Evolutionary conservation across 208 protist genomes (phyloP).

Genomic region (Trichomonas vaginalis): DNA sequence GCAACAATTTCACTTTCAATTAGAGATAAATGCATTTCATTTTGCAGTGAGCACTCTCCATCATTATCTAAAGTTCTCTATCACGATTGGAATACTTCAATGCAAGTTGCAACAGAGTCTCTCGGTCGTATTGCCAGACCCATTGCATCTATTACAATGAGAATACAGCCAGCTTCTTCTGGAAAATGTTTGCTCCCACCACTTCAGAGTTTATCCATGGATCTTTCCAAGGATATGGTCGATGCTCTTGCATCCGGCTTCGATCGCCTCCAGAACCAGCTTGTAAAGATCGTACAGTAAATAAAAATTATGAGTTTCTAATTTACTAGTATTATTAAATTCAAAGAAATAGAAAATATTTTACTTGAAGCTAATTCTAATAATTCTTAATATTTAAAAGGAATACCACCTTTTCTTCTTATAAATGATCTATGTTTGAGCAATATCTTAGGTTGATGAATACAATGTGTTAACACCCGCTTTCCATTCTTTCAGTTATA

Average conservation of each 20-base stretch:
- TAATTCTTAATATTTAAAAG: too few species aligned
- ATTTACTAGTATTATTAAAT: too few species aligned
- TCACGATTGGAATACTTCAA: background rate
- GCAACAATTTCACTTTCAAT: background rate
- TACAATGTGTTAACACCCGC: too few species aligned
- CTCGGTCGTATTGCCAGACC: background rate
- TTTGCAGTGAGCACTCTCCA: background rate
- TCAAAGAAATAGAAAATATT: too few species aligned
- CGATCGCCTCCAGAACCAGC: conserved; percentile 12
- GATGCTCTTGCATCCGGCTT: background rate
- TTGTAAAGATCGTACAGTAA: background rate
- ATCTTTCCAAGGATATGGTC: background rate
- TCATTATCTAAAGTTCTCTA: background rate
- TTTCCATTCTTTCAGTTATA: too few species aligned
- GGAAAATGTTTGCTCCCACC: background rate
- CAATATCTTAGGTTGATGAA: too few species aligned
- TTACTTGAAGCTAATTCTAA: too few species aligned
- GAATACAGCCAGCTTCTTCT: background rate
- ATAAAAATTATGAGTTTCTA: background rate
- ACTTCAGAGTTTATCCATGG: background rate
- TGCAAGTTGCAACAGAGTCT: conserved; percentile 6
- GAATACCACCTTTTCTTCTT: too few species aligned
- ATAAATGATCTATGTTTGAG: too few species aligned
- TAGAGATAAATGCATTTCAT: background rate
- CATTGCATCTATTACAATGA: background rate